Conservation (phyloP, 2,329 filamentous ascomycete genomes). For the Cladophialophora bantiana region DNA sequence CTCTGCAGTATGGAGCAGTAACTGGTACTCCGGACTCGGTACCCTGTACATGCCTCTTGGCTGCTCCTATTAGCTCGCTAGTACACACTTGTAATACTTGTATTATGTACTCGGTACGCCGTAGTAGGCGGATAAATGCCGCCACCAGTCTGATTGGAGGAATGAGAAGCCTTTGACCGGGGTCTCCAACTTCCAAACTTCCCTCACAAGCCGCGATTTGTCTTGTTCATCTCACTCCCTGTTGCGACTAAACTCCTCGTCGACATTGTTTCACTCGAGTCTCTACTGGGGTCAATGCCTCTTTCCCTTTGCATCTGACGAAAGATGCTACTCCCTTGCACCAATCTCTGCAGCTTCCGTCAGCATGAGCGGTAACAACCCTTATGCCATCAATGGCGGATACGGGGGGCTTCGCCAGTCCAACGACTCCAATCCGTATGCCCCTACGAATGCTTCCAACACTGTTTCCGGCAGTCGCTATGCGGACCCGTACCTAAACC, state of each 20-base stretch:
- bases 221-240: slow-evolving; percentile 4
- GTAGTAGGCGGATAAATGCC: background rate
- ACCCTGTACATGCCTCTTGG: no score
- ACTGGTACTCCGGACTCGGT: no score
- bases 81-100: no score
- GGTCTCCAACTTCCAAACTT: background rate
- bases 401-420: slow-evolving; percentile 27
- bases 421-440: slow-evolving; percentile 36
- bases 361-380: slow-evolving; percentile 35
- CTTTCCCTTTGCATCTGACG: background rate
- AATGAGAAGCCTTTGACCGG: slow-evolving; percentile 6
- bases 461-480: slow-evolving; percentile 32
- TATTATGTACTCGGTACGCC: background rate
- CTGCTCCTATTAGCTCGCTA: no score
- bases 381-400: slow-evolving; percentile 35
- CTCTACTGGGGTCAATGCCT: slow-evolving; percentile 4
- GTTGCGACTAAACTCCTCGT: background rate
- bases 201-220: slow-evolving; percentile 5
- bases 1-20: background rate
- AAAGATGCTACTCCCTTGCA: slow-evolving; percentile 21
- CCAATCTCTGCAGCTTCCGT: background rate
- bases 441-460: slow-evolving; percentile 30
- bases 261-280: background rate
- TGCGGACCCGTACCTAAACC: slow-evolving; percentile 35
- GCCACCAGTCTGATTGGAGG: background rate